Evolutionary conservation across 2,329 filamentous ascomycete genomes (phyloP).

Genomic region (Rhynchosporium agropyri): DNA sequence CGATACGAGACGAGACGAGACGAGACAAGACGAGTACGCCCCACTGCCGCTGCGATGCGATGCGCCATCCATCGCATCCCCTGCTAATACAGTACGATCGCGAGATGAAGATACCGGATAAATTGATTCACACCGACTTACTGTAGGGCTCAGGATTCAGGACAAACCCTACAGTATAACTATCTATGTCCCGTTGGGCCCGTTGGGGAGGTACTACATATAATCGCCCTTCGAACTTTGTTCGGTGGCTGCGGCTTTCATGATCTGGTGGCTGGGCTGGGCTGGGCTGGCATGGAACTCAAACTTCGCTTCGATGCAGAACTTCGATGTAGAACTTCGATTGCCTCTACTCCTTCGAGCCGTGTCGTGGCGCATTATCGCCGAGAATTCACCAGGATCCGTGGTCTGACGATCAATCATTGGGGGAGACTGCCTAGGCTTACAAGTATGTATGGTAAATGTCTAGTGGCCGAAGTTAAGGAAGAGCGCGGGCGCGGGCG

Average conservation of each 20-base stretch:
- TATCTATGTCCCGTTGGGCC: too few species aligned
- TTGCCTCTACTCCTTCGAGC: conserved; percentile 32
- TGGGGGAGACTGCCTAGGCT: neutral
- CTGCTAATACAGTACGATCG: conserved; percentile 6
- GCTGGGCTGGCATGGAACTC: too few species aligned
- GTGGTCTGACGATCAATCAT: neutral
- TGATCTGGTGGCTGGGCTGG: conserved; percentile 29
- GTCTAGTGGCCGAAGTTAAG: too few species aligned
- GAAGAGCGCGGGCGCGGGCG: too few species aligned
- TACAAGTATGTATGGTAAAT: too few species aligned
- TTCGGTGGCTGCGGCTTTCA: conserved; percentile 31
- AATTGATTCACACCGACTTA: conserved; percentile 22
- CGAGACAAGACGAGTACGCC: neutral
- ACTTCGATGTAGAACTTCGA: conserved; percentile 34
- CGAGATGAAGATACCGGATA: too few species aligned
- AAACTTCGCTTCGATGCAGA: too few species aligned
- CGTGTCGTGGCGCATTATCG: neutral
- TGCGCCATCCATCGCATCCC: neutral
- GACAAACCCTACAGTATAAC: too few species aligned
- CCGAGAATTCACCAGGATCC: neutral
- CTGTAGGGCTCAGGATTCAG: too few species aligned
- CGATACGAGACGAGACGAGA: neutral
- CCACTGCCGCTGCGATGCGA: neutral
- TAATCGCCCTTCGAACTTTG: conserved; percentile 19
- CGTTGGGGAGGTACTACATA: too few species aligned